Base-by-base conservation (phyloP, 2,329 filamentous ascomycete species). In the Pleomassaria siparia region DNA sequence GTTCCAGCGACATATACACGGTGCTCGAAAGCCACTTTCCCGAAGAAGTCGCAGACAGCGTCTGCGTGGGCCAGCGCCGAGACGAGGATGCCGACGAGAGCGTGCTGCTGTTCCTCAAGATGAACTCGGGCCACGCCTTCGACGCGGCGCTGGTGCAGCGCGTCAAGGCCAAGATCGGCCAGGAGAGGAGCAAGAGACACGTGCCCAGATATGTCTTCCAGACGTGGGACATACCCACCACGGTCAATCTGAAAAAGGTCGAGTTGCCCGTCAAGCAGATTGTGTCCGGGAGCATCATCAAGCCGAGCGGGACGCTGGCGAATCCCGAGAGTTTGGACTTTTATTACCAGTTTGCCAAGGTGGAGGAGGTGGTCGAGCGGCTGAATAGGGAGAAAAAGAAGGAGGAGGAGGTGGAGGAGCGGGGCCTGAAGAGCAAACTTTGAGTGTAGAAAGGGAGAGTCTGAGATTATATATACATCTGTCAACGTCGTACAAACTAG, bases 261-360 rank as follows among this genome's bases (percentile, higher is more conserved):
- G 89, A 94, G 67, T 60, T 94, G 43, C 88, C 88, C 0, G 86
- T 94, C 24, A 94, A 94, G 73, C 86, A 89, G 63, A 94, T 94
- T 53, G 85, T 94, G 1, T 89, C 82, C 0, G 89, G 89, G 0
- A 83, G 84, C 58, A 81, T 74, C 20, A 81, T 94, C 63, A 89
- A 87, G 70, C 81, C 88, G 0, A 89, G 85, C 40, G 88, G 88
- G 1, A 92, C 88, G 3, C 70, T 94, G 60, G 71, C 87, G 44
- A 94, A 95, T 61, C 89, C 89, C 0, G 72, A 86, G 60, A 88
- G 86, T 54, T 70, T 94, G 49, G 78, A 90, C 25, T 92, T 80
- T 62, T 94, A 89, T 62, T 91, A 94, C 58, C 84, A 83, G 62
- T 94, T 92, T 70, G 85, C 84, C 4, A 82, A 84, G 63, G 80